phyloP scores from a whole-genome alignment of 2,329 filamentous ascomycete genomes.

The Trichoderma sp. region DNA sequence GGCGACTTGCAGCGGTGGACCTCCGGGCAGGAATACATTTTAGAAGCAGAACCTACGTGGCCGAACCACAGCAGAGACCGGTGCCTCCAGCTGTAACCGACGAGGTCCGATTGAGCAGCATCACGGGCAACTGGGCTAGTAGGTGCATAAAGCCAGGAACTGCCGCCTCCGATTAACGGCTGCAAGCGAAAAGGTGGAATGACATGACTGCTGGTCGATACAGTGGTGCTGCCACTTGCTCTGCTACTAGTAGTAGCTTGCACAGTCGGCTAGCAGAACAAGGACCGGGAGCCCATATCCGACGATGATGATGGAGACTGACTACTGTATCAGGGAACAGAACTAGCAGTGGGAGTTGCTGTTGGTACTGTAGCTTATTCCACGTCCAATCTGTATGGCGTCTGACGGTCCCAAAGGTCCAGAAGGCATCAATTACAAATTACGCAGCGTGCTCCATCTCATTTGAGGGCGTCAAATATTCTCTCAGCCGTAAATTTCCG shows the following conservation, averaged over 20 bases:
- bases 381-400: too few species aligned
- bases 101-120: neutral
- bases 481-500: neutral
- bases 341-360: neutral
- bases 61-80: slow-evolving; percentile 4
- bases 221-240: neutral
- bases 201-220: neutral
- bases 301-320: neutral
- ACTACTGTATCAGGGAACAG: too few species aligned
- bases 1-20: slow-evolving; percentile 9
- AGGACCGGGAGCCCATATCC: slow-evolving; percentile 9
- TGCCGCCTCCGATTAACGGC: slow-evolving; percentile 13
- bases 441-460: neutral
- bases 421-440: neutral
- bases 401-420: neutral
- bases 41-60: slow-evolving; percentile 8
- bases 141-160: slow-evolving; percentile 9
- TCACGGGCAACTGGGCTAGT: neutral
- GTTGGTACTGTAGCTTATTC: neutral
- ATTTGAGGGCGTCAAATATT: neutral
- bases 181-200: slow-evolving; percentile 3
- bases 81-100: neutral
- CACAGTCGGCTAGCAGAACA: slow-evolving; percentile 3
- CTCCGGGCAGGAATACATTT: slow-evolving; percentile 11
- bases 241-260: too few species aligned